Conservation (phyloP, 768 basidiomycete genomes). For the Tricholoma terreum region DNA sequence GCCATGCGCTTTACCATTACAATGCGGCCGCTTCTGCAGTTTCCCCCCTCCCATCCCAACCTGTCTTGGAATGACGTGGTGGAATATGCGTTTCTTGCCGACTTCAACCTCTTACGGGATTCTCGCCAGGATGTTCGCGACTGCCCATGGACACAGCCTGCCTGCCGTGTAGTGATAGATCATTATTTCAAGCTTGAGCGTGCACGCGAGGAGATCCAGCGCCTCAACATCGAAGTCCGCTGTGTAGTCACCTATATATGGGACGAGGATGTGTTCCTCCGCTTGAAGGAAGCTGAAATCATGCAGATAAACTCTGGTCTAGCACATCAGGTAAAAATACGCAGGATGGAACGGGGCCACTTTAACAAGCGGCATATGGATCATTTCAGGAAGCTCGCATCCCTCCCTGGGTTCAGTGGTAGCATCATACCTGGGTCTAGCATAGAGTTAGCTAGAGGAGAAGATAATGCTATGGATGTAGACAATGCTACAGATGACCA, state of each 20-base stretch:
- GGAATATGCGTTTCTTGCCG: slow-evolving; percentile 20
- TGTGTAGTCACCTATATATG: slow-evolving; percentile 16
- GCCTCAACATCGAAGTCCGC: slow-evolving; percentile 22
- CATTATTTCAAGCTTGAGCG: slow-evolving; percentile 16
- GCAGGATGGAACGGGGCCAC: background rate
- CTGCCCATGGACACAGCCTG: slow-evolving; percentile 18
- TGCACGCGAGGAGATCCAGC: slow-evolving; percentile 23
- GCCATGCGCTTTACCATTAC: slow-evolving; percentile 13
- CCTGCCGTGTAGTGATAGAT: slow-evolving; percentile 13
- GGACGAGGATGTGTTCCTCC: slow-evolving; percentile 6
- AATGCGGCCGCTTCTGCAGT: slow-evolving; percentile 20
- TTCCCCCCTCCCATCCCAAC: slow-evolving; percentile 5
- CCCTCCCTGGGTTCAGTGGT: background rate
- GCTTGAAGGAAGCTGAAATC: background rate
- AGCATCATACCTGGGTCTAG: background rate
- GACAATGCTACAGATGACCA: background rate
- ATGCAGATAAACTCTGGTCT: background rate
- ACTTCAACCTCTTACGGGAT: slow-evolving; percentile 22
- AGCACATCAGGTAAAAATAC: background rate
- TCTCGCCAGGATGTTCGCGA: slow-evolving; percentile 12
- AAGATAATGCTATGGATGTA: background rate
- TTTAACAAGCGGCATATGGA: background rate
- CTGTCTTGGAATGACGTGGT: slow-evolving; percentile 26
- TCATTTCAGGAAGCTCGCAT: background rate
- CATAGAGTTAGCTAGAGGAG: background rate